A percentile compares a stretch with the other conserved stretches of the same genome.
Evolutionary conservation across 225 moss, liverwort and hornwort species (phyloP).

Genomic region (Bryum argenteum): DNA sequence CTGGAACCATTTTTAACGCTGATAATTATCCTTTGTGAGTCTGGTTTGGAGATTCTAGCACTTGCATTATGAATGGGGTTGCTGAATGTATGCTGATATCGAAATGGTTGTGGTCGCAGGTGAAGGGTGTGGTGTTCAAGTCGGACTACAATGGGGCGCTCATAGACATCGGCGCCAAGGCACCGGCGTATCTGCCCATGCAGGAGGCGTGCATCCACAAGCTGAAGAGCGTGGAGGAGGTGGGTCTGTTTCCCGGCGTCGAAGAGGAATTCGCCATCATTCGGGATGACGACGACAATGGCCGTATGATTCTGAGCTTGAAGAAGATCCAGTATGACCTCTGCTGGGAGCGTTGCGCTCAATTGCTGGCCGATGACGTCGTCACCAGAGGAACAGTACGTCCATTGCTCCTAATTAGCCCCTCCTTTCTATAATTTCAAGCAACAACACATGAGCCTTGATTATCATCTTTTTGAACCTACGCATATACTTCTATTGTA

Average conservation of each 20-base stretch:
- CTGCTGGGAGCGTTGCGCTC: slow-evolving; percentile 92
- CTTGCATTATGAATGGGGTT: neutral
- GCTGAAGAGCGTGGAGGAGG: slow-evolving; percentile 57
- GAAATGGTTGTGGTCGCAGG: slow-evolving; percentile 38
- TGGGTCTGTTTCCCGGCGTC: slow-evolving; percentile 48
- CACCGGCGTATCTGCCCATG: slow-evolving; percentile 56
- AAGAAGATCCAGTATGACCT: slow-evolving; percentile 87
- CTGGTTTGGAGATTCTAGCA: neutral
- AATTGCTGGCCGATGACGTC: slow-evolving; percentile 85
- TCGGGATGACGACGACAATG: slow-evolving; percentile 59
- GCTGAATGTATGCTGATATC: neutral
- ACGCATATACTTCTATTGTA: neutral
- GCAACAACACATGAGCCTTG: too few relatives aligned
- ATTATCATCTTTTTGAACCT: neutral
- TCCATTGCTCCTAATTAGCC: neutral
- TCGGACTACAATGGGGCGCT: slow-evolving; percentile 68
- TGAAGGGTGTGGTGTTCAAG: slow-evolving; percentile 90
- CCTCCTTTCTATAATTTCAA: too few relatives aligned
- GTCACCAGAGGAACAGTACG: slow-evolving; percentile 79
- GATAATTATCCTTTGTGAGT: neutral
- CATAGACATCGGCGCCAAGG: slow-evolving; percentile 64
- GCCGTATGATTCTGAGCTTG: slow-evolving; percentile 86
- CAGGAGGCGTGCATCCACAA: slow-evolving; percentile 61
- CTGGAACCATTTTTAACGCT: neutral
- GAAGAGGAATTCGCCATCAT: slow-evolving; percentile 64